A percentile compares a stretch with the other conserved stretches of the same genome.
Conservation (phyloP, 2,329 filamentous ascomycete species). For the Dothistroma pini region DNA sequence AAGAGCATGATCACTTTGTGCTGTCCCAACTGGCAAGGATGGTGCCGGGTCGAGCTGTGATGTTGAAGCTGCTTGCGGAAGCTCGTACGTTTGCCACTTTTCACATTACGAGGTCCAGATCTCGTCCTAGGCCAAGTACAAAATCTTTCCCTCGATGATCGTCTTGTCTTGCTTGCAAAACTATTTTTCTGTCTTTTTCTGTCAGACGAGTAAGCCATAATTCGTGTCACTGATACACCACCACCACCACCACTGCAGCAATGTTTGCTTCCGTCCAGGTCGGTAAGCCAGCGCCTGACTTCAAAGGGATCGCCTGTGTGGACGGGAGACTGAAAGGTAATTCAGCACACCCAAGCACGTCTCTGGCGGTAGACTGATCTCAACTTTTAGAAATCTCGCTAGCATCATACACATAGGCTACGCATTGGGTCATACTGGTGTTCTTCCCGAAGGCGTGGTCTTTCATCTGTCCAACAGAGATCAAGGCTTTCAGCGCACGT, state of each 20-base stretch:
- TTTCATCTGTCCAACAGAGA: constrained; percentile 64
- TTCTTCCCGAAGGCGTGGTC: constrained; percentile 68
- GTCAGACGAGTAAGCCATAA: no score
- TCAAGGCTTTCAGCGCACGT: constrained; percentile 62
- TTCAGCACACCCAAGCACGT: not conserved
- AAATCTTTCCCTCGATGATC: not conserved
- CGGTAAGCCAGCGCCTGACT: constrained; percentile 30
- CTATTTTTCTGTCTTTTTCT: not conserved
- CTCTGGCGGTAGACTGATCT: not conserved
- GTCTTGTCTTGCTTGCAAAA: not conserved
- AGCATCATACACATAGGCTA: constrained; percentile 31
- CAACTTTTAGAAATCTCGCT: constrained; percentile 29
- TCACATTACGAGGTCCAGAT: not conserved
- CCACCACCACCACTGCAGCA: constrained; percentile 8
- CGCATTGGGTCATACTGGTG: constrained; percentile 60
- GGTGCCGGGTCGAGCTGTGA: not conserved
- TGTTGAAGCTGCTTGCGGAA: constrained; percentile 3
- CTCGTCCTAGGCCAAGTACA: constrained; percentile 1
- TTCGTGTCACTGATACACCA: not conserved
- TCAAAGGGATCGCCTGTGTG: constrained; percentile 29
- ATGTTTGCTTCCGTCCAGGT: constrained; percentile 20
- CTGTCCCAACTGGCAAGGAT: not conserved
- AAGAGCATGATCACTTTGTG: not conserved
- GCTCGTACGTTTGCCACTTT: not conserved
- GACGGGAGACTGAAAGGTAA: constrained; percentile 32